phyloP scores from a whole-genome alignment of 257 asterid genomes.

The Lycium barbarum region DNA sequence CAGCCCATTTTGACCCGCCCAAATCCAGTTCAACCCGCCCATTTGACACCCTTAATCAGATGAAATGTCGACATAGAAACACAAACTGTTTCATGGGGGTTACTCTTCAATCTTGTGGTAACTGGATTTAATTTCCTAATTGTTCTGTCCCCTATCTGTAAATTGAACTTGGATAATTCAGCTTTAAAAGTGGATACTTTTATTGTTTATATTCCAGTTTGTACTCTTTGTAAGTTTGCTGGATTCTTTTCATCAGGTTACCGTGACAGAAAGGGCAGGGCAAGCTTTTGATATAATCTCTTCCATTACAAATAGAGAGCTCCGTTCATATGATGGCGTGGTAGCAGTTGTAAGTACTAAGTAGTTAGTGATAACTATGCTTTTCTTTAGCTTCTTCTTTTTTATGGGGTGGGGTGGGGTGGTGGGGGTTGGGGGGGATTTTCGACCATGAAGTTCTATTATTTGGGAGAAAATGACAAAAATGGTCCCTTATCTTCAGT shows the following conservation, averaged over 20 bases:
- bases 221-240: slow-evolving; percentile 11
- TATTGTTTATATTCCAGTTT: neutral
- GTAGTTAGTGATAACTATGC: slow-evolving; percentile 43
- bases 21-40: too few relatives aligned
- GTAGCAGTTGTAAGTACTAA: slow-evolving; percentile 73
- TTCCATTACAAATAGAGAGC: slow-evolving; percentile 70
- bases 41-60: neutral
- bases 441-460: neutral
- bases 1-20: too few relatives aligned
- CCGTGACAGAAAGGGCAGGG: slow-evolving; percentile 86
- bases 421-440: neutral
- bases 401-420: too few relatives aligned
- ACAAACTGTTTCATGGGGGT: neutral
- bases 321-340: slow-evolving; percentile 79
- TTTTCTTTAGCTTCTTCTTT: slow-evolving; percentile 10
- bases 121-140: neutral
- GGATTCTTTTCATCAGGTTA: slow-evolving; percentile 56
- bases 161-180: neutral
- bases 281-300: slow-evolving; percentile 86
- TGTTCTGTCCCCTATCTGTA: neutral
- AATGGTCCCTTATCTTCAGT: too few relatives aligned
- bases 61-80: neutral
- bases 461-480: too few relatives aligned
- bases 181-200: slow-evolving; percentile 1
- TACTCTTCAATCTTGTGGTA: neutral